These are phyloP conservation scores for Plantago elongata DNA, from an alignment of 257 asterid species.

Conservation along the genomic window DNA sequence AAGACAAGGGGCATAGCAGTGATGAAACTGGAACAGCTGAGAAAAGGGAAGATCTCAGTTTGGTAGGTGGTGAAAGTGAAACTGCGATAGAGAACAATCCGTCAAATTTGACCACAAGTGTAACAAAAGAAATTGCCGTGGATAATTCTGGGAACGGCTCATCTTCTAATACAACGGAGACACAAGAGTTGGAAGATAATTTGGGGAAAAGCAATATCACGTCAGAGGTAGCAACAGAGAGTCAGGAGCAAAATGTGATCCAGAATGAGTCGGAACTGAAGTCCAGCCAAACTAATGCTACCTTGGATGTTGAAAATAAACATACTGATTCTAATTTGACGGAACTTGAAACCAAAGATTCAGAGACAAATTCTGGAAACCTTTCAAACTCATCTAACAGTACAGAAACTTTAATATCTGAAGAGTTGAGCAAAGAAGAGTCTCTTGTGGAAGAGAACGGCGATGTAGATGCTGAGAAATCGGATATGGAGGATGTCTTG, in stretches of 20 bases:
- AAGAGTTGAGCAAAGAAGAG: constrained; percentile 19
- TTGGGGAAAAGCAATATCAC: constrained; percentile 24
- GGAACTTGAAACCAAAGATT: constrained; percentile 18
- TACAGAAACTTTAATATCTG: constrained; percentile 25
- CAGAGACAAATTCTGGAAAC: constrained; percentile 16
- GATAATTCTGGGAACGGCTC: constrained; percentile 25
- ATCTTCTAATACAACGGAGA: constrained; percentile 28
- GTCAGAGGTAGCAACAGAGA: constrained; percentile 24
- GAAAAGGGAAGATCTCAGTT: constrained; percentile 25
- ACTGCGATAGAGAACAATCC: constrained; percentile 20
- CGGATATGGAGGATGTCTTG: constrained; percentile 27
- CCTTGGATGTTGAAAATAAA: constrained; percentile 13
- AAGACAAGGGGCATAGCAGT: constrained; percentile 19
- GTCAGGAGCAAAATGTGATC: constrained; percentile 29
- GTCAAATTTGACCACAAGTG: constrained; percentile 26
- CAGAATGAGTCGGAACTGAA: constrained; percentile 24
- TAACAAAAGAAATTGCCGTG: constrained; percentile 19
- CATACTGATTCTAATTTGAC: constrained; percentile 24
- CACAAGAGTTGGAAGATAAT: constrained; percentile 27
- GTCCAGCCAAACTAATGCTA: constrained; percentile 18
- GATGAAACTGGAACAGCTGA: constrained; percentile 22
- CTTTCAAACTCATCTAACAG: constrained; percentile 15
- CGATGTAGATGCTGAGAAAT: constrained; percentile 30
- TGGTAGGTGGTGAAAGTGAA: constrained; percentile 27
- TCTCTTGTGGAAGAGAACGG: constrained; percentile 22